phyloP scores from a whole-genome alignment of 345 rosid species.

The Nephelium lappaceum region DNA sequence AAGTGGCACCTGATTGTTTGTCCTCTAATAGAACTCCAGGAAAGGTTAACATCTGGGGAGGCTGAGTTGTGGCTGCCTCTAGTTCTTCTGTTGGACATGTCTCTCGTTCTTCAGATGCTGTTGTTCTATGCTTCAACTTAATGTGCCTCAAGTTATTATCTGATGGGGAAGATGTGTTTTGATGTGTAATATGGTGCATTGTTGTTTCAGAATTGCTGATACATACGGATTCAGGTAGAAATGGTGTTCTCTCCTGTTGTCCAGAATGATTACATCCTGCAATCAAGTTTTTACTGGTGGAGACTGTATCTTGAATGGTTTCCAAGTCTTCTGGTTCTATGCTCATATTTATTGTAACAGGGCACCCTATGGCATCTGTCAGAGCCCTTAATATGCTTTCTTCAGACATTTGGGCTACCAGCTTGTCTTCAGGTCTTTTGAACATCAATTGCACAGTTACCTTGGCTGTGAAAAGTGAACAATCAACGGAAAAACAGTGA shows the following conservation, averaged over 20 bases:
- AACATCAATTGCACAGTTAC: constrained; percentile 37
- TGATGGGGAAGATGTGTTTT: background rate
- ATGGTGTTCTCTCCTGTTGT: constrained; percentile 9
- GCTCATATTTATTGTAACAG: constrained; percentile 35
- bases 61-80: constrained; percentile 7
- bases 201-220: constrained; percentile 2
- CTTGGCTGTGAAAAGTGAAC: constrained; percentile 28
- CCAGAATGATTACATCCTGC: constrained; percentile 22
- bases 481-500: background rate
- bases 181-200: background rate
- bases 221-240: constrained; percentile 12
- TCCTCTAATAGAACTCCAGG: constrained; percentile 18
- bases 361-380: constrained; percentile 28
- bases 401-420: constrained; percentile 36
- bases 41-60: constrained; percentile 14
- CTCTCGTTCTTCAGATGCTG: background rate
- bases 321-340: constrained; percentile 30
- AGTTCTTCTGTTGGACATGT: constrained; percentile 12
- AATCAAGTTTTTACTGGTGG: constrained; percentile 5
- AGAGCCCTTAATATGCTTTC: constrained; percentile 36
- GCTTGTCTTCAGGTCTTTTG: constrained; percentile 33
- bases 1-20: background rate
- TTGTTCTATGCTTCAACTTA: constrained; percentile 11
- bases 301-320: constrained; percentile 4
- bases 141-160: background rate